Evolutionary conservation across 108 stramenopile genomes (phyloP), one percentile per base, ranked within the genome.

Genomic region (Skeletonema potamos): DNA sequence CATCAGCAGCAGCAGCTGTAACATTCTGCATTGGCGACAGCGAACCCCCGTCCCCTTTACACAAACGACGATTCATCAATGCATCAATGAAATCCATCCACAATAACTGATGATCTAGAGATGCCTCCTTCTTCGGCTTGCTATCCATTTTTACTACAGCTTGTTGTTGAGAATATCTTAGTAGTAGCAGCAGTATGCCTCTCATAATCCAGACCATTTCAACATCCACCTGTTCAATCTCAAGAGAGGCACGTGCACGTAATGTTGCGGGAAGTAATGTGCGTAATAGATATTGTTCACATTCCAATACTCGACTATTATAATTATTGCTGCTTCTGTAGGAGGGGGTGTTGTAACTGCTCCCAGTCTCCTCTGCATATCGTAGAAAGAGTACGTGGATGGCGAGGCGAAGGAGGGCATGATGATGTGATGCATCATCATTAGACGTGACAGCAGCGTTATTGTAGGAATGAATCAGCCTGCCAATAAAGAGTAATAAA

Each of bases 131-230:
- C 62, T 30, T 48, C 33, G 18, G 39, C 4, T 59, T 28, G 13
- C 27, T n/a, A 20, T 44, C 60, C 30, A 28, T 3, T 9, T 32
- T 28, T n/a, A 13, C 32, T 11, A 29, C 10, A 13, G 0, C 12
- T 27, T 60, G 29, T 9, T 11, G 5, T 18, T 41, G 39, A n/a
- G 62, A 43, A 41, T 34, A 37, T 55, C 27, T 37, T 4, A 69
- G 22, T 12, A 63, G 8, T 20, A 76, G 0, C n/a, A 69, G 22
- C 12, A 63, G 8, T 20, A 76, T 0, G 27, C 68, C 51, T 24
- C 54, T 58, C 28, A 54, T 62, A 3, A 41, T 20, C 75, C 62
- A 76, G 12, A 68, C 60, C 60, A 76, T 69, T 58, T 76, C 75
- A 22, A 64, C 68, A 37, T 76, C 75, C 15, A 63, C 54, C 15